Evolutionary conservation across 495 filamentous ascomycete species (phyloP).

Genomic region (Choiromyces venosus): DNA sequence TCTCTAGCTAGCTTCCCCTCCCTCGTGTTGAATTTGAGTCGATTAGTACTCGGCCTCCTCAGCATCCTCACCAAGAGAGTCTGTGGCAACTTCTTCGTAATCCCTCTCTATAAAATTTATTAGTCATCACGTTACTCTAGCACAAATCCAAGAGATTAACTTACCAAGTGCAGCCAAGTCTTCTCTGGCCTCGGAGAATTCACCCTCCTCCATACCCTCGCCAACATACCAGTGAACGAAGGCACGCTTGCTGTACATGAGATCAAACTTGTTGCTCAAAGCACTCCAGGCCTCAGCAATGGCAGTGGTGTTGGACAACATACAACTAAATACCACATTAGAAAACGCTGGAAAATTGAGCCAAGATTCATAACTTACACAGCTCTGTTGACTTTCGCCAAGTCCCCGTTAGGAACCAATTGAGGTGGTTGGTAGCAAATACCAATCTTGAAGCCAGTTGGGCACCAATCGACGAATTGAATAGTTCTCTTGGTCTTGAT

Average conservation of each 20-base stretch:
- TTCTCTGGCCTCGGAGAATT: conserved; percentile 86
- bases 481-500: conserved; percentile 84
- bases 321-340: conserved; percentile 48
- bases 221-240: conserved; percentile 96
- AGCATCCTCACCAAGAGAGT: conserved; percentile 82
- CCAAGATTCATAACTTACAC: conserved; percentile 47
- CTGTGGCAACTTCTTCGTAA: conserved; percentile 98
- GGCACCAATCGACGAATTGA: conserved; percentile 93
- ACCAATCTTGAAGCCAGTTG: conserved; percentile 91
- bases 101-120: conserved; percentile 64
- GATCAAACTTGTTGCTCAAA: conserved; percentile 88
- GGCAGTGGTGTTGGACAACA: conserved; percentile 88
- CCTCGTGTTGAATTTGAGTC: conserved; percentile 19
- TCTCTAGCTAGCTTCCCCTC: conserved; percentile 28
- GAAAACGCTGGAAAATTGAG: background rate
- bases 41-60: conserved; percentile 90
- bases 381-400: conserved; percentile 77
- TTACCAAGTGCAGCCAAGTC: conserved; percentile 69
- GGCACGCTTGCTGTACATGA: conserved; percentile 94
- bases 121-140: conserved; percentile 14
- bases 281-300: conserved; percentile 87
- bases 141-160: conserved; percentile 4
- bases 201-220: conserved; percentile 93
- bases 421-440: conserved; percentile 89
- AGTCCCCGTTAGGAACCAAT: conserved; percentile 69